A percentile compares a stretch with the other conserved stretches of the same genome.
These are phyloP conservation scores for Phylloporus sp. DNA, from an alignment of 1,284 basidiomycete species.

Conservation along the genomic window DNA sequence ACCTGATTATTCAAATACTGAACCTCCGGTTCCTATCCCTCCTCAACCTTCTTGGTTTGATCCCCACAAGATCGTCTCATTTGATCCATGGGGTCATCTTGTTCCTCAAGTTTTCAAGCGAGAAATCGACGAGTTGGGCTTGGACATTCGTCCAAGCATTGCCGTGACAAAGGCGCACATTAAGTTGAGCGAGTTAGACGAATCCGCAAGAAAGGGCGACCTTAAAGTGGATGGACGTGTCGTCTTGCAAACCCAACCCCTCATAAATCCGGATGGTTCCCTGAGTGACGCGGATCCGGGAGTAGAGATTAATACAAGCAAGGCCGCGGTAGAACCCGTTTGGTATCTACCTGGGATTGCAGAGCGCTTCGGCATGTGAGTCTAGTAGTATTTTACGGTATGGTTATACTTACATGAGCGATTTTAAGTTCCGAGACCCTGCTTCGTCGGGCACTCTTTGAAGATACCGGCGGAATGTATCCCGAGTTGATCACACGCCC, in stretches of 20 bases:
- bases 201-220: slow-evolving; percentile 76
- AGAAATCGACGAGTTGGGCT: slow-evolving; percentile 68
- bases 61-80: slow-evolving; percentile 86
- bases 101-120: slow-evolving; percentile 80
- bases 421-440: slow-evolving; percentile 76
- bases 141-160: slow-evolving; percentile 90
- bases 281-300: slow-evolving; percentile 73
- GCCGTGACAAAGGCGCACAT: slow-evolving; percentile 90
- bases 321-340: slow-evolving; percentile 91
- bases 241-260: slow-evolving; percentile 70
- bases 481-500: slow-evolving; percentile 95
- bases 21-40: slow-evolving; percentile 87
- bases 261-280: slow-evolving; percentile 69
- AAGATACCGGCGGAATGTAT: slow-evolving; percentile 96
- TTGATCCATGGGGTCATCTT: slow-evolving; percentile 96
- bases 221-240: slow-evolving; percentile 86
- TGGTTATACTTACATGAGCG: slow-evolving; percentile 5
- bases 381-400: slow-evolving; percentile 20
- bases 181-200: slow-evolving; percentile 92
- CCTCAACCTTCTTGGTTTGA: slow-evolving; percentile 86
- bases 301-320: slow-evolving; percentile 86
- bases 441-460: slow-evolving; percentile 89
- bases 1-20: slow-evolving; percentile 87
- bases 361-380: slow-evolving; percentile 86
- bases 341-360: slow-evolving; percentile 97